These are phyloP conservation scores for Suillus subaureus DNA, from an alignment of 768 basidiomycete genomes.

Conservation along the genomic window DNA sequence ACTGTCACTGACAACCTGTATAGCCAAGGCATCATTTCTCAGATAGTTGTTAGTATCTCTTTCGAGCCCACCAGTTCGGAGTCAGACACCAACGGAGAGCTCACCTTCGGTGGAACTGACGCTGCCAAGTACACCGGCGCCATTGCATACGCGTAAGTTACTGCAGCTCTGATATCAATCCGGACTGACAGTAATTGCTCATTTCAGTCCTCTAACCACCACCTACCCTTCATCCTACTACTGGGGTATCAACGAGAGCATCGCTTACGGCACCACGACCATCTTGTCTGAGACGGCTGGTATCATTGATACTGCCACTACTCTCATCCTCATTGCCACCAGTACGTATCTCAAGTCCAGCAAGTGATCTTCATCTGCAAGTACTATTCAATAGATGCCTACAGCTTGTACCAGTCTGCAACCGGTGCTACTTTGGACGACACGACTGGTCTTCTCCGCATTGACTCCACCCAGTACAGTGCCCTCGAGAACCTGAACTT, in stretches of 20 bases:
- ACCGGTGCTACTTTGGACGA: background rate
- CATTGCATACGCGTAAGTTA: background rate
- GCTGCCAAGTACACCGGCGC: background rate
- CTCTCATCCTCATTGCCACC: background rate
- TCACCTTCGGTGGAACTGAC: background rate
- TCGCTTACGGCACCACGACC: background rate
- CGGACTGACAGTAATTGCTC: background rate
- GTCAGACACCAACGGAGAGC: background rate
- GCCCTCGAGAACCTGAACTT: background rate
- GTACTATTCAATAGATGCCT: background rate
- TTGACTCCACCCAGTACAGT: background rate
- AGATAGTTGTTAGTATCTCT: slow-evolving; percentile 49
- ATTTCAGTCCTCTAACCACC: background rate
- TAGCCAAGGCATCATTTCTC: slow-evolving; percentile 39
- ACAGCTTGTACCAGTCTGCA: background rate
- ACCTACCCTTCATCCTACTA: background rate
- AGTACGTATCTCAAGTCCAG: background rate
- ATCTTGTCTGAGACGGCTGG: background rate
- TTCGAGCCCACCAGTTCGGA: slow-evolving; percentile 45
- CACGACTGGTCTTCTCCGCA: background rate
- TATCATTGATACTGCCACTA: background rate
- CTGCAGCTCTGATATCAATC: background rate
- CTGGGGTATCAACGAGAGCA: background rate
- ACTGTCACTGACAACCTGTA: slow-evolving; percentile 62
- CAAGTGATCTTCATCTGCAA: background rate